Conservation (phyloP, 345 rosid genomes). For the Populus alba region DNA sequence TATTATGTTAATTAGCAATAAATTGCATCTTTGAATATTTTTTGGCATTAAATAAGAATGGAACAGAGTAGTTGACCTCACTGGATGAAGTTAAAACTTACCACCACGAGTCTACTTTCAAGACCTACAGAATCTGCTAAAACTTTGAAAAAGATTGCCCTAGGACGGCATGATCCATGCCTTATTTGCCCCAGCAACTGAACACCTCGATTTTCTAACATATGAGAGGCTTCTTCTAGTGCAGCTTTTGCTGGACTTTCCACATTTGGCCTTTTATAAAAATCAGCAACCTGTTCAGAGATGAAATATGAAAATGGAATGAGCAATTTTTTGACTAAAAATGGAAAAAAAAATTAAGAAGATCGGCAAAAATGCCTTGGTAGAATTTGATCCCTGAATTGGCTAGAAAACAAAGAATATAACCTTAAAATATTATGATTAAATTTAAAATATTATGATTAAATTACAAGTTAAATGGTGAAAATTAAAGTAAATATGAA, state of each 20-base stretch:
- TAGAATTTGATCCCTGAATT: background rate
- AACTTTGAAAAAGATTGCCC: conserved; percentile 91
- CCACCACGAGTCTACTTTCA: conserved; percentile 90
- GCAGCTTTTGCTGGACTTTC: conserved; percentile 85
- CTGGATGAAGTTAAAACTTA: conserved; percentile 42
- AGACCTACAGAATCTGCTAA: conserved; percentile 93
- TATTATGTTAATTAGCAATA: background rate
- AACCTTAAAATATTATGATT: background rate
- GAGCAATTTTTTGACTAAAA: background rate
- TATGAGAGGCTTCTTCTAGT: conserved; percentile 57
- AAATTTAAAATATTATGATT: background rate
- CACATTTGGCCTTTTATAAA: conserved; percentile 68
- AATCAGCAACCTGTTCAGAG: conserved; percentile 68
- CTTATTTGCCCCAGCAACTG: conserved; percentile 94
- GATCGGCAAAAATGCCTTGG: background rate
- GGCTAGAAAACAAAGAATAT: background rate
- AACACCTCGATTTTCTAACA: conserved; percentile 67
- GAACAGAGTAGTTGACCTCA: background rate
- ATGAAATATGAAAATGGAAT: background rate
- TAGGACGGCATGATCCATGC: conserved; percentile 86
- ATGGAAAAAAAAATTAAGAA: background rate
- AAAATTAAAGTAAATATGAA: background rate
- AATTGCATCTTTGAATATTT: conserved; percentile 1
- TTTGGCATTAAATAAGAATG: background rate
- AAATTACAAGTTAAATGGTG: background rate